Conservation (phyloP, 495 filamentous ascomycete species). For the Pyrenula aspistea region DNA sequence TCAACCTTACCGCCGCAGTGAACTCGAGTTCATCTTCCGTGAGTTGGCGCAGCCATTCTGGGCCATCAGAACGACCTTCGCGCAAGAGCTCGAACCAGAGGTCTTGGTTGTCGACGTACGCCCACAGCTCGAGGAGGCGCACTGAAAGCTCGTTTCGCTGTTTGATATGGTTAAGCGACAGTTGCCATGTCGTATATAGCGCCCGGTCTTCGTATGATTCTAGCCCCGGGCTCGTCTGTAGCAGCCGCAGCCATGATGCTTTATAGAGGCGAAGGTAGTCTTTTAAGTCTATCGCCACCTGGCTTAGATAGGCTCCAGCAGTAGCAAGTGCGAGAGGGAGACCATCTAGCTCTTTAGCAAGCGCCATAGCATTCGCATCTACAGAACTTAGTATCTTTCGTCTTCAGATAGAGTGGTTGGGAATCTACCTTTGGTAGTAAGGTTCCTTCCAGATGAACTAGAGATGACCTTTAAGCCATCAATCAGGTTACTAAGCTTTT, state of each 20-base stretch:
- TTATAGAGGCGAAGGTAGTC: conserved; percentile 29
- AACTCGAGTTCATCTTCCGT: conserved; percentile 11
- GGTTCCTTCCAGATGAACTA: too few species aligned
- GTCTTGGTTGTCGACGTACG: conserved; percentile 37
- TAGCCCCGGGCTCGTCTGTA: conserved; percentile 16
- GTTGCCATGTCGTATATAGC: conserved; percentile 31
- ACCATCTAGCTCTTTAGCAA: conserved; percentile 20
- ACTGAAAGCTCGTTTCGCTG: conserved; percentile 20
- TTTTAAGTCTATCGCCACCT: conserved; percentile 18
- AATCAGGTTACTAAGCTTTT: too few species aligned
- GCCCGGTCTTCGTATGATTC: conserved; percentile 23
- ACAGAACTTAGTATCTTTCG: too few species aligned
- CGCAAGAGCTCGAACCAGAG: conserved; percentile 33
- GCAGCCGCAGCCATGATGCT: conserved; percentile 25
- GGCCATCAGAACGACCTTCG: conserved; percentile 2
- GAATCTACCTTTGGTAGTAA: too few species aligned
- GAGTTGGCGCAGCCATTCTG: conserved; percentile 9
- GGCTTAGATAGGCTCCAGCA: conserved; percentile 26
- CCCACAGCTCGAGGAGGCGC: conserved; percentile 28
- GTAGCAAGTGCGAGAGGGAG: conserved; percentile 30
- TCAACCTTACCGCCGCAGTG: conserved; percentile 7
- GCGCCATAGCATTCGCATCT: conserved; percentile 14
- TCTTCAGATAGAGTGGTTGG: too few species aligned
- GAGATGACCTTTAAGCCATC: too few species aligned
- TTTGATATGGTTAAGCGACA: conserved; percentile 28